phyloP scores from a whole-genome alignment of 768 basidiomycete genomes.

The Hortiboletus campestris region DNA sequence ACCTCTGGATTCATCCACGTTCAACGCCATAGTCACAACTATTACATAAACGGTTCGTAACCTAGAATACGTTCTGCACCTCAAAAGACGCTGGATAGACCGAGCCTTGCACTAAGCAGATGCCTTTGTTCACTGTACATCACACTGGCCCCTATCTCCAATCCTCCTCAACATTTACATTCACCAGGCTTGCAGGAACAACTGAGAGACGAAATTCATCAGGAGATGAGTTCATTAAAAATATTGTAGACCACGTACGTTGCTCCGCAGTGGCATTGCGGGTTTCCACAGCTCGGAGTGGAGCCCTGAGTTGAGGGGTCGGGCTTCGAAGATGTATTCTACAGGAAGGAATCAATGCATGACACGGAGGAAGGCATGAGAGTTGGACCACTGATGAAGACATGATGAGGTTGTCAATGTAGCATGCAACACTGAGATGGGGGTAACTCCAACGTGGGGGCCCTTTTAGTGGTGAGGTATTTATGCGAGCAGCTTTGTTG shows the following conservation, averaged over 20 bases:
- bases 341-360: neutral
- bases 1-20: too few relatives aligned
- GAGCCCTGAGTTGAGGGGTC: neutral
- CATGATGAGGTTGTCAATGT: neutral
- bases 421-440: neutral
- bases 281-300: slow-evolving; percentile 19
- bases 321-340: slow-evolving; percentile 8
- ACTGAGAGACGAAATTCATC: neutral
- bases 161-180: slow-evolving; percentile 9
- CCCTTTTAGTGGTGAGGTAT: neutral
- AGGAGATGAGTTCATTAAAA: neutral
- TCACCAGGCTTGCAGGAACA: slow-evolving; percentile 16
- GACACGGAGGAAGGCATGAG: neutral
- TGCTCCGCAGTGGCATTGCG: slow-evolving; percentile 14
- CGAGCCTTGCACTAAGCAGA: neutral
- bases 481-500: slow-evolving; percentile 2
- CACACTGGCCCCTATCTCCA: neutral
- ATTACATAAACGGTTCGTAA: too few relatives aligned
- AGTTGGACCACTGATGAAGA: slow-evolving; percentile 8
- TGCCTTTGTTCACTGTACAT: neutral
- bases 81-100: neutral
- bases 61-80: neutral
- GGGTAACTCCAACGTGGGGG: neutral
- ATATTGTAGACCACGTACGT: slow-evolving; percentile 3
- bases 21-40: too few relatives aligned